Percentiles rank a stretch among this genome's conserved stretches.
These are phyloP conservation scores for Aspergillus novoparasiticus DNA, from an alignment of 2,329 filamentous ascomycete genomes.

Conservation along the genomic window DNA sequence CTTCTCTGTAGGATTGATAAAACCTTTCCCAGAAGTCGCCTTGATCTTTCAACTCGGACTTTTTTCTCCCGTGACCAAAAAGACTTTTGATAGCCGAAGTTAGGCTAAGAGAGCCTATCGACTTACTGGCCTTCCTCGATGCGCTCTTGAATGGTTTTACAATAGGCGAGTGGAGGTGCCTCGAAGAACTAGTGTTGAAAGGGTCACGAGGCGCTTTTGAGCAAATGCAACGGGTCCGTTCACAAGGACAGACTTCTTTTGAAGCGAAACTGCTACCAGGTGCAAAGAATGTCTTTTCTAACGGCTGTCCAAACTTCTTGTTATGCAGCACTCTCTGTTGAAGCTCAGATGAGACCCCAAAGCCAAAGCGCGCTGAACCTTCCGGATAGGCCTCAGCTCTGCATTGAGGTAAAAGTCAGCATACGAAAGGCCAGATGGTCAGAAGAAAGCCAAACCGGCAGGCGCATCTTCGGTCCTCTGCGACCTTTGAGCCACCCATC, in stretches of 20 bases:
- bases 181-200: neutral
- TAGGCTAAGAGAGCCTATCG: conserved; percentile 1
- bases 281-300: neutral
- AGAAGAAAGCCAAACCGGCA: conserved; percentile 3
- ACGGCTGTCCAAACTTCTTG: neutral
- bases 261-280: neutral
- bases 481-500: conserved; percentile 4
- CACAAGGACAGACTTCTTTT: neutral
- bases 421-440: neutral
- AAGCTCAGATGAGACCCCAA: neutral
- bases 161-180: neutral
- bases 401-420: conserved; percentile 1
- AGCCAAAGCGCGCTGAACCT: neutral
- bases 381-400: neutral
- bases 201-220: neutral
- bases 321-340: too few relatives aligned
- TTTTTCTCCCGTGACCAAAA: conserved; percentile 7
- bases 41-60: neutral
- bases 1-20: neutral
- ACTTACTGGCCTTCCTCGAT: neutral
- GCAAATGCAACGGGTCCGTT: neutral
- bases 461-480: neutral
- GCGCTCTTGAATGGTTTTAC: neutral
- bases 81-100: conserved; percentile 7
- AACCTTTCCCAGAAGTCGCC: neutral